Percentiles rank a stretch among this genome's conserved stretches.
These are phyloP conservation scores for Brettanomyces sp. DNA, from an alignment of 805 yeast species.

Conservation along the genomic window DNA sequence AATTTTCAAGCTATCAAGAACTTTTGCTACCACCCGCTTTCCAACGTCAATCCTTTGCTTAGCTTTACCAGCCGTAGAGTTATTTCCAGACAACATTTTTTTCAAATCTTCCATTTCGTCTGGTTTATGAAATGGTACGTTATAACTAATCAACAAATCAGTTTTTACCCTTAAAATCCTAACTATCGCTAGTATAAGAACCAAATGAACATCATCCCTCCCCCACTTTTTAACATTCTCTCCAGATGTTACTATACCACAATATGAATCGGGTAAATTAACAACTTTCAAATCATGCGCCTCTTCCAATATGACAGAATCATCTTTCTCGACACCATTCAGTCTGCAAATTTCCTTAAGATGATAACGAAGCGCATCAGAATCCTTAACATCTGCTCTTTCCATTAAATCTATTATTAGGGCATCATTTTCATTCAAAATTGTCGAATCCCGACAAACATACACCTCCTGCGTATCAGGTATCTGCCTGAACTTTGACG, in stretches of 20 bases:
- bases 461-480: slow-evolving; percentile 95
- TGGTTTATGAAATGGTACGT: slow-evolving; percentile 39
- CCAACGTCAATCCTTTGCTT: slow-evolving; percentile 21
- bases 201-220: slow-evolving; percentile 25
- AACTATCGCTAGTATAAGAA: slow-evolving; percentile 47
- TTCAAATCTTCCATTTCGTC: slow-evolving; percentile 20
- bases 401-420: slow-evolving; percentile 61
- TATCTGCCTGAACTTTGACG: slow-evolving; percentile 66
- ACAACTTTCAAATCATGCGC: slow-evolving; percentile 3
- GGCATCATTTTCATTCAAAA: slow-evolving; percentile 37
- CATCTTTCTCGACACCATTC: slow-evolving; percentile 23
- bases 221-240: slow-evolving; percentile 50
- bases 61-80: slow-evolving; percentile 13
- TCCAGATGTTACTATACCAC: slow-evolving; percentile 27
- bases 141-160: slow-evolving; percentile 53
- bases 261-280: slow-evolving; percentile 12
- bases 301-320: slow-evolving; percentile 5
- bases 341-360: slow-evolving; percentile 42
- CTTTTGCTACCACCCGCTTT: slow-evolving; percentile 15
- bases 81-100: slow-evolving; percentile 5
- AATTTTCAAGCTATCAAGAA: slow-evolving; percentile 26
- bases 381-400: slow-evolving; percentile 28
- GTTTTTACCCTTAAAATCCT: slow-evolving; percentile 43
- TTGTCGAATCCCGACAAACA: slow-evolving; percentile 27
- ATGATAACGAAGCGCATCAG: slow-evolving; percentile 42